A percentile compares a stretch with the other conserved stretches of the same genome.
Evolutionary conservation across 2,329 filamentous ascomycete genomes (phyloP).

Genomic region (Xylaria hypoxylon): DNA sequence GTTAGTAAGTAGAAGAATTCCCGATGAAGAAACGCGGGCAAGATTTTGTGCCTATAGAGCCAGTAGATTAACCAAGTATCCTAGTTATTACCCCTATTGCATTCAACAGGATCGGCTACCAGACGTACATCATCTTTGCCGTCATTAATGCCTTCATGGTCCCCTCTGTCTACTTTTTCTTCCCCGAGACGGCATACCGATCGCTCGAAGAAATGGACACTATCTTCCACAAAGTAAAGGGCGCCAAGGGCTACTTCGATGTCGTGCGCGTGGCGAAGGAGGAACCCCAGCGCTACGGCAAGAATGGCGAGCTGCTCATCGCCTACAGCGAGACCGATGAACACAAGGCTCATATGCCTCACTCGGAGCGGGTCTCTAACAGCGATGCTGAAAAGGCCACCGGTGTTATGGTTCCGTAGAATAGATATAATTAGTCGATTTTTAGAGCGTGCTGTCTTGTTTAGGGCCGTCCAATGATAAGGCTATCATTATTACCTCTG

Average conservation of each 20-base stretch:
- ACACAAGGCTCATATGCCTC: conserved; percentile 46
- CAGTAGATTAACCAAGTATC: conserved; percentile 8
- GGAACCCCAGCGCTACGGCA: conserved; percentile 68
- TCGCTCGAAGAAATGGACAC: conserved; percentile 75
- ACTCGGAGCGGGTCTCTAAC: conserved; percentile 35
- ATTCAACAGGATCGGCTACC: conserved; percentile 67
- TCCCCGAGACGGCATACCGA: conserved; percentile 72
- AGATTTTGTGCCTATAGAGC: no score
- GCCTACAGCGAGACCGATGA: conserved; percentile 58
- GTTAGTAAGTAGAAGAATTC: conserved; percentile 55
- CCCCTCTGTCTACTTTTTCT: conserved; percentile 70
- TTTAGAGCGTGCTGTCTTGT: not conserved
- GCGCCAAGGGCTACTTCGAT: conserved; percentile 54
- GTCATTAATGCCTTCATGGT: conserved; percentile 72
- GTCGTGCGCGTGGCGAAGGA: conserved; percentile 57
- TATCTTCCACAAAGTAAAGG: conserved; percentile 69
- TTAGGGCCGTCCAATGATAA: not conserved
- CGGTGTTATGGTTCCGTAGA: conserved; percentile 5
- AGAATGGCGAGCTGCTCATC: conserved; percentile 68
- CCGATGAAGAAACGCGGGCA: no score
- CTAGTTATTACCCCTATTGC: conserved; percentile 68
- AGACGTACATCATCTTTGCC: conserved; percentile 75
- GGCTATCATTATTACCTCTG: not conserved
- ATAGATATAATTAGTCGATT: conserved; percentile 7
- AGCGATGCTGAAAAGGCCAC: conserved; percentile 42